These are phyloP conservation scores for Xylariaceae sp. DNA, from an alignment of 2,329 filamentous ascomycete species.

Conservation along the genomic window DNA sequence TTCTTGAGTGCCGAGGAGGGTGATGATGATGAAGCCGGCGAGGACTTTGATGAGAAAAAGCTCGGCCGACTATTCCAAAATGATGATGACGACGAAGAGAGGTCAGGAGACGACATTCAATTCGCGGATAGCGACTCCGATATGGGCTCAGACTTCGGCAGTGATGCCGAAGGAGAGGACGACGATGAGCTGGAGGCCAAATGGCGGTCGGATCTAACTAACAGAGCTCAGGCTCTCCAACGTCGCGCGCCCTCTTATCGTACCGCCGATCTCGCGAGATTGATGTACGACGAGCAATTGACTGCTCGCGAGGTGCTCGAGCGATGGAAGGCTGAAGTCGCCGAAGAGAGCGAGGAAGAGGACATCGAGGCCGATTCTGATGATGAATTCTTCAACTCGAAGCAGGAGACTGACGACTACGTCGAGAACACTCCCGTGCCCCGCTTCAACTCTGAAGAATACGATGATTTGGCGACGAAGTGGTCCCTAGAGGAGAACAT, in stretches of 20 bases:
- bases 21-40: slow-evolving; percentile 35
- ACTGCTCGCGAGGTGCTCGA: slow-evolving; percentile 69
- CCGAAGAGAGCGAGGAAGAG: slow-evolving; percentile 54
- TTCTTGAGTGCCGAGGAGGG: slow-evolving; percentile 52
- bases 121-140: slow-evolving; percentile 98
- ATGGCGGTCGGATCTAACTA: slow-evolving; percentile 85
- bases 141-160: slow-evolving; percentile 63
- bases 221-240: slow-evolving; percentile 68
- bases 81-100: slow-evolving; percentile 40
- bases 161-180: slow-evolving; percentile 9
- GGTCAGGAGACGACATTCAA: slow-evolving; percentile 60
- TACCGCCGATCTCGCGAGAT: slow-evolving; percentile 73
- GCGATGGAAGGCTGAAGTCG: slow-evolving; percentile 69
- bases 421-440: slow-evolving; percentile 76
- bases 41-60: slow-evolving; percentile 54
- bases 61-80: slow-evolving; percentile 57
- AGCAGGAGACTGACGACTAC: slow-evolving; percentile 62
- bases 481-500: slow-evolving; percentile 79
- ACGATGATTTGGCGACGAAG: slow-evolving; percentile 73
- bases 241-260: slow-evolving; percentile 67
- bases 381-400: slow-evolving; percentile 61
- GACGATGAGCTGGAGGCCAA: slow-evolving; percentile 68
- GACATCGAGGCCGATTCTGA: slow-evolving; percentile 54
- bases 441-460: slow-evolving; percentile 54
- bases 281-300: slow-evolving; percentile 83